Evolutionary conservation across 2,329 filamentous ascomycete species (phyloP).

Genomic region (Calonectria fujianensis): DNA sequence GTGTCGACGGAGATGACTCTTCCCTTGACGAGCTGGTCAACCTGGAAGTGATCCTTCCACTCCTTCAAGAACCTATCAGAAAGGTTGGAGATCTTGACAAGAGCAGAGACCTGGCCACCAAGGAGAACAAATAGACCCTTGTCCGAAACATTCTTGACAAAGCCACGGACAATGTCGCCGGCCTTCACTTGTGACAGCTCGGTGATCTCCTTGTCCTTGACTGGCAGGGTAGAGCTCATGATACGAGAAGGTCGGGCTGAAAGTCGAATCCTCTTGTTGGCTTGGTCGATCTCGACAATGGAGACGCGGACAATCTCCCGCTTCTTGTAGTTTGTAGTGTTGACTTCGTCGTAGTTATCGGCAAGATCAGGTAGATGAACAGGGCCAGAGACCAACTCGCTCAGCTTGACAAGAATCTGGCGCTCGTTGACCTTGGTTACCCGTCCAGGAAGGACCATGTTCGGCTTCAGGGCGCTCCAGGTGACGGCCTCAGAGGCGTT

Average conservation of each 20-base stretch:
- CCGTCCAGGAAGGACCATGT: slow-evolving; percentile 87
- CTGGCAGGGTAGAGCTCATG: slow-evolving; percentile 86
- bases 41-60: slow-evolving; percentile 92
- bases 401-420: slow-evolving; percentile 89
- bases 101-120: slow-evolving; percentile 86
- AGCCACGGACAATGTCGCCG: slow-evolving; percentile 90
- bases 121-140: slow-evolving; percentile 92
- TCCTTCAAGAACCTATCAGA: slow-evolving; percentile 95
- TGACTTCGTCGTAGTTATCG: slow-evolving; percentile 89
- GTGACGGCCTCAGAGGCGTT: slow-evolving; percentile 70
- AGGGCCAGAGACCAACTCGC: slow-evolving; percentile 85
- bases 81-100: slow-evolving; percentile 90
- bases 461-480: slow-evolving; percentile 83
- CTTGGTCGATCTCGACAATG: slow-evolving; percentile 84
- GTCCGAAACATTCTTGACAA: slow-evolving; percentile 92
- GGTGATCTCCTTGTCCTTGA: slow-evolving; percentile 88
- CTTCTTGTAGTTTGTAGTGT: slow-evolving; percentile 84
- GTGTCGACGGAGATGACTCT: slow-evolving; percentile 85
- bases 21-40: slow-evolving; percentile 93
- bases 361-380: slow-evolving; percentile 88
- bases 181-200: slow-evolving; percentile 81
- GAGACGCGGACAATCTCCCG: slow-evolving; percentile 93
- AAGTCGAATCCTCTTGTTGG: slow-evolving; percentile 89
- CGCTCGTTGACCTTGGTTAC: slow-evolving; percentile 91
- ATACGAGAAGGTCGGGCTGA: slow-evolving; percentile 92